Conservation (phyloP, 331 rosid species). For the Rosa hybrid region DNA sequence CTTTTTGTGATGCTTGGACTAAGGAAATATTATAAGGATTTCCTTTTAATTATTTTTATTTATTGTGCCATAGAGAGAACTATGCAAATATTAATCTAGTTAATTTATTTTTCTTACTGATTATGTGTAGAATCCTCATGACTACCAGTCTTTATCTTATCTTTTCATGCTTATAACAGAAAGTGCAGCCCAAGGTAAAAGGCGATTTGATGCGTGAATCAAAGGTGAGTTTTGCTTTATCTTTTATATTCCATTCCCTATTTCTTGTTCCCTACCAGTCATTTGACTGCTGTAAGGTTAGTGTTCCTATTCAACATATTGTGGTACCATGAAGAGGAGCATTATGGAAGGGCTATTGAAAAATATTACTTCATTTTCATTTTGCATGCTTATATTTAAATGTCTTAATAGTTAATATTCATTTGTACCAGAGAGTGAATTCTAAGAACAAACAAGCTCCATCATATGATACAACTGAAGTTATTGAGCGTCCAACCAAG, state of each 20-base stretch:
- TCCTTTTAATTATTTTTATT: neutral
- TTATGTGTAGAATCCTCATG: neutral
- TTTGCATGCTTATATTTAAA: constrained; percentile 1
- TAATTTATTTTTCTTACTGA: neutral
- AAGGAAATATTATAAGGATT: neutral
- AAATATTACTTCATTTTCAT: neutral
- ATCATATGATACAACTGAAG: constrained; percentile 10
- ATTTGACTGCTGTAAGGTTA: neutral
- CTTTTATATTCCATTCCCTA: neutral
- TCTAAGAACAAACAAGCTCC: neutral
- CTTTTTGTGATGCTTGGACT: neutral
- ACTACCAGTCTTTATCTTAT: neutral
- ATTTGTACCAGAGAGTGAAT: neutral
- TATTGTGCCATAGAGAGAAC: neutral
- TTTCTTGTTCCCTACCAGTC: neutral
- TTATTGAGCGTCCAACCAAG: neutral
- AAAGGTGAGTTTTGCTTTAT: constrained; percentile 10
- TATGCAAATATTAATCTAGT: neutral
- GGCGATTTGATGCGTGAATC: neutral
- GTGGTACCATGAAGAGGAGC: neutral
- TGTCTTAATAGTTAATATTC: neutral
- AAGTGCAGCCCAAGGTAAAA: neutral
- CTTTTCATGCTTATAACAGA: neutral
- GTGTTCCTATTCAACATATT: neutral
- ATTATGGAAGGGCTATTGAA: neutral